phyloP scores from a whole-genome alignment of 208 protist genomes.

The Crithidia fasciculata region DNA sequence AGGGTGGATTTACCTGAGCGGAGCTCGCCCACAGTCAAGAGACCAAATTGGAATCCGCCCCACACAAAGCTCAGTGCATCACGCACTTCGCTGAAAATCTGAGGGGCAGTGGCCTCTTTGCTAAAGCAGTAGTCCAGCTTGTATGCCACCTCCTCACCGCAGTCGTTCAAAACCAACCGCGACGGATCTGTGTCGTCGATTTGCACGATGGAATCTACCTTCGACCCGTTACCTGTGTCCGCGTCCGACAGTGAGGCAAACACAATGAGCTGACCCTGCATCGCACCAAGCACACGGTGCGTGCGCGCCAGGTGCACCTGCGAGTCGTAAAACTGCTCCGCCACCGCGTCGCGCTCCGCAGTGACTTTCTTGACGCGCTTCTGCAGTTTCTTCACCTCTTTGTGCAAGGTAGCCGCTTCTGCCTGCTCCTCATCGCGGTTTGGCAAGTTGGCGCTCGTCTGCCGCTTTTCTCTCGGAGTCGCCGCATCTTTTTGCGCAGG shows the following conservation, averaged over 20 bases:
- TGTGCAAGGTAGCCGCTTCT: slow-evolving; percentile 8
- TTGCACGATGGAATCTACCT: slow-evolving; percentile 2
- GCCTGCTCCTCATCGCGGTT: not conserved
- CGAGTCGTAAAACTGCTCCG: slow-evolving; percentile 41
- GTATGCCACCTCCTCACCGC: slow-evolving; percentile 29
- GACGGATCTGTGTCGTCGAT: slow-evolving; percentile 35
- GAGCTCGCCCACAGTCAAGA: slow-evolving; percentile 41
- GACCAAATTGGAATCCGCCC: slow-evolving; percentile 43
- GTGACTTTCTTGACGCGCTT: slow-evolving; percentile 46
- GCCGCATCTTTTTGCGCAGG: slow-evolving; percentile 18
- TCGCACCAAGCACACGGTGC: slow-evolving; percentile 38
- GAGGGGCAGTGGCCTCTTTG: slow-evolving; percentile 19
- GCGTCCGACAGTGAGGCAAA: slow-evolving; percentile 20
- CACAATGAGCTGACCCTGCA: slow-evolving; percentile 52
- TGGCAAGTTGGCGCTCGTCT: not conserved
- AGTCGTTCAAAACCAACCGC: slow-evolving; percentile 49
- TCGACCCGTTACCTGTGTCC: slow-evolving; percentile 2
- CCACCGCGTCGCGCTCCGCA: slow-evolving; percentile 30
- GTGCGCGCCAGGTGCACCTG: slow-evolving; percentile 38
- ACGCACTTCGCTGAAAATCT: slow-evolving; percentile 47
- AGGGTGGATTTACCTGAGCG: slow-evolving; percentile 44
- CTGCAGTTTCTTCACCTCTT: slow-evolving; percentile 49
- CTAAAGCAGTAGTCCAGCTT: slow-evolving; percentile 54
- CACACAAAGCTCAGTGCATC: slow-evolving; percentile 28
- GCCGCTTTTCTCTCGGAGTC: slow-evolving; percentile 1